Conservation (phyloP, 179 eudicot genomes). For the Corrigiola litoralis region DNA sequence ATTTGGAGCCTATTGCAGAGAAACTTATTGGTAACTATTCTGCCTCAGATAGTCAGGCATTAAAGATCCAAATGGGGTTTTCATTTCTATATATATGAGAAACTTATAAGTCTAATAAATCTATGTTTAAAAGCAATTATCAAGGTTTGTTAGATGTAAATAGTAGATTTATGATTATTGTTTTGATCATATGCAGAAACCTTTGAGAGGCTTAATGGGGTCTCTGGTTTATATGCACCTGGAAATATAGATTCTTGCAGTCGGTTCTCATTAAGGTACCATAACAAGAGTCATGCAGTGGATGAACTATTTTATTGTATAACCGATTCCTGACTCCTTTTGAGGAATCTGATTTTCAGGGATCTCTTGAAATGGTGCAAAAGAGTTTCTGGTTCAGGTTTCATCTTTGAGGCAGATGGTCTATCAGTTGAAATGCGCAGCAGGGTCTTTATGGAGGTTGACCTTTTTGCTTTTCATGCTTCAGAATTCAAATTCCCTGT, state of each 20-base stretch:
- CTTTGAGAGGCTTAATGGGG: constrained; percentile 50
- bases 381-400: constrained; percentile 65
- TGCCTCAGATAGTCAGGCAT: neutral
- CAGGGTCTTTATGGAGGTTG: constrained; percentile 76
- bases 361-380: constrained; percentile 93
- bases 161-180: constrained; percentile 1
- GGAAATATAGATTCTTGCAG: constrained; percentile 29
- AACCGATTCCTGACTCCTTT: neutral
- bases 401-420: constrained; percentile 32
- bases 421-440: constrained; percentile 42
- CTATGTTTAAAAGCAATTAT: no score
- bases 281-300: neutral
- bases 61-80: neutral
- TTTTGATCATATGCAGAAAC: constrained; percentile 54
- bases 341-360: constrained; percentile 32
- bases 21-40: constrained; percentile 56
- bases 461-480: neutral
- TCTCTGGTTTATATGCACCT: constrained; percentile 29
- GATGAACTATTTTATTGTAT: neutral
- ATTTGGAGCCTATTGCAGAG: constrained; percentile 55
- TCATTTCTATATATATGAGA: no score
- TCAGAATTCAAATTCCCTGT: neutral
- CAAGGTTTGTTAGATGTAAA: no score
- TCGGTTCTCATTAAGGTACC: constrained; percentile 74
- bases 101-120: no score